Evolutionary conservation across 2,329 filamentous ascomycete genomes (phyloP), one percentile per base, ranked within the genome.

Genomic region (Juglanconis sp.): DNA sequence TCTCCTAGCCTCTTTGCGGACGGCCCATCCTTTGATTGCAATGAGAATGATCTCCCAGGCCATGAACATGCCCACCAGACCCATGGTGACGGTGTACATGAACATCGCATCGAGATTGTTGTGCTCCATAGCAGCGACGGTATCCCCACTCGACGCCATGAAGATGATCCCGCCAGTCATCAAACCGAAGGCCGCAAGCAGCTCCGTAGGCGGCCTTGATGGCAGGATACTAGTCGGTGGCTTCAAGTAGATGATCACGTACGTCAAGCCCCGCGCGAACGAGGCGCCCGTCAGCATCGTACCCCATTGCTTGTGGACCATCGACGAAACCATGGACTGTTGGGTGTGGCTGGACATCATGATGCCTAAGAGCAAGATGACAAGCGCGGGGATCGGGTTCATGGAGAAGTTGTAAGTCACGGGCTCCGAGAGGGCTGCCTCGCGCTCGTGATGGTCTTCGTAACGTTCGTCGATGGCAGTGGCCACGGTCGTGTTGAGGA

Each of bases 341-440:
- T 96, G 93, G 61, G 94, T 91, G 74, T 98, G 94, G 32, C 90
- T 92, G 70, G 89, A 89, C 94, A 98, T 98, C 90, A 96, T 95
- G 71, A 93, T 85, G 38, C 95, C 95, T 1, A 97, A 80, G 1
- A 97, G 79, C 60, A 97, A 79, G 66, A 98, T 94, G 53, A 96
- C 85, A 4, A 98, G 80, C 1, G 88, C 91, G 0, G 94, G 95
- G 67, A 98, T 85, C 0, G 93, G 94, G 72, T 98, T 97, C 71
- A 95, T 81, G 1, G 93, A 91, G 65, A 92, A 84, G 11, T 79
- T 76, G 72, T 96, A 93, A 8, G 86, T 84, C 57, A 79, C 81
- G 0, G 91, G 92, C 17, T 81, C 72, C 55, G 81, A 75, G 72
- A 85, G 84, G 2, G 47, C 54, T 17, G 76, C 70, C 50, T 81